Base-by-base conservation (phyloP, 176 grass and related monocot genomes). In the Raddia guianensis region DNA sequence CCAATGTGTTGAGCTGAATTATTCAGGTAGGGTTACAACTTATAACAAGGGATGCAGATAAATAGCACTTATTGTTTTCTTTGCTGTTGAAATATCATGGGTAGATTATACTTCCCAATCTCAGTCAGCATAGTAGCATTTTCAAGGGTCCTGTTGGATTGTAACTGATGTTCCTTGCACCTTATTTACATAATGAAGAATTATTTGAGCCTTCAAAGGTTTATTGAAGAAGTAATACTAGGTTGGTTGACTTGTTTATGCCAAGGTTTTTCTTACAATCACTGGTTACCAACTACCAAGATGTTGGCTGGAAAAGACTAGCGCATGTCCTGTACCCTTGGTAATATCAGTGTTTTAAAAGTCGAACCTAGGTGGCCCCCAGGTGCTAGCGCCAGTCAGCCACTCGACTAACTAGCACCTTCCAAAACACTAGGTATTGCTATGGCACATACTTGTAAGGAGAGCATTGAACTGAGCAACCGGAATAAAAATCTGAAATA, bases 1-100 rank as follows among this genome's bases (percentile, higher is more conserved):
- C 66, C 15, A 60, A 81, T 72, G 67, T 67, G 45, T 72, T 27
- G 52, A 72, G 27, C 5, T 81, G 6, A 40, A 77, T 20, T 40
- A 19, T 14, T 81, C 45, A 46, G 51, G 27, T 27, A 27, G 27
- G 27, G 43, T 40, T 40, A 40, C 37, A 40, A 40, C 8, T 59
- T 27, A 27, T 27, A 35, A 57, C 6, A 66, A 67, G 4, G 14
- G 15, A 21, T 3, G 4, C 4, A 40, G 3, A 3, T 3, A 43
- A 4, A 59, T 16, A 35, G 13, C 44, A 9, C 53, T 45, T 7
- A 15, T 21, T 49, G 32, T 49, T 16, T 12, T 21, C 5, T 33
- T 12, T 55, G 21, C 47, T 66, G 63, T 72, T 56, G 12, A 10
- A 71, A 18, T 58, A 70, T 49, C n/a, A 46, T 86, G 16, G 14